Evolutionary conservation across 129 eudicot genomes (phyloP), one percentile per base, ranked within the genome.

Genomic region (Sambucus nigra): DNA sequence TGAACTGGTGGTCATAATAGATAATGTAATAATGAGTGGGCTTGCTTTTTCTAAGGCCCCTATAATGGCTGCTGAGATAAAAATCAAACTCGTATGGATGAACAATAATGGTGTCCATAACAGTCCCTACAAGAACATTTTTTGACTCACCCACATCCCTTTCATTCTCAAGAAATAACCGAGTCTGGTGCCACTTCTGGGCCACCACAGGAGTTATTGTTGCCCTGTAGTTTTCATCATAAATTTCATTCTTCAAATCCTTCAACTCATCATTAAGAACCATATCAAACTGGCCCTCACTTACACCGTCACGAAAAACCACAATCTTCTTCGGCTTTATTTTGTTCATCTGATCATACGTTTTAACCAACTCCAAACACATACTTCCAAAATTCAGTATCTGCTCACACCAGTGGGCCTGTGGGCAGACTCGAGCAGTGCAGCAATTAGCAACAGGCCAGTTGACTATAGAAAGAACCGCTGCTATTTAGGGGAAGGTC

Each of bases 241-340:
- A 52, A 5, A 88, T 28, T 9, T 84, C 76, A 1, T 32, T 57
- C 65, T 66, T 70, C 52, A 88, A 17, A 48, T 74, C 89, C 0
- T 39, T 51, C 33, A 88, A 58, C 65, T 88, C 94, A 32, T 77
- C 71, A 10, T 73, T 79, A 11, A 88, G 76, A 25, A 81, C 94
- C 94, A 80, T 84, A 6, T 73, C 88, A 49, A 84, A 80, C 2
- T 88, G 94, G 3, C 82, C 92, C 13, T 88, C 92, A 38, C 97
- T 84, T 4, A 88, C 97, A 25, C 97, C 94, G 40, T 84, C 97
- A 27, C 96, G 94, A 25, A 80, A 88, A 6, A 88, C 69, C 5
- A 88, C 63, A 39, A 88, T 80, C 41, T 55, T 83, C 27, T 61
- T 68, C 0, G 96, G 96, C 53, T 49, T 77, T 16, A 44, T 72